Conservation (phyloP, 306 rosid species). For the Quercus engelmannii region DNA sequence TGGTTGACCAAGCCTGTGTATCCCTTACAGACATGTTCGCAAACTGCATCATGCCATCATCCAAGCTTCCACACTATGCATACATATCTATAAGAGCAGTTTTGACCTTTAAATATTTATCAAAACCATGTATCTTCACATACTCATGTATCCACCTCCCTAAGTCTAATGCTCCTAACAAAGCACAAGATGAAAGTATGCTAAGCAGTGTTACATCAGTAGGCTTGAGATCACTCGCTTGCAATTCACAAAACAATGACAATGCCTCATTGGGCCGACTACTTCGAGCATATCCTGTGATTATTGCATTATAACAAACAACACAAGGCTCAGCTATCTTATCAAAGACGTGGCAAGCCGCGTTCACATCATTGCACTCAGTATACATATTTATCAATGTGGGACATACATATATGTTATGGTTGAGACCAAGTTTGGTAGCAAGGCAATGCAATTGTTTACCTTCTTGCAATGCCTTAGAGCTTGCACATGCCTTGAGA, state of each 20-base stretch:
- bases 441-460: constrained; percentile 66
- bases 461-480: constrained; percentile 39
- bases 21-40: constrained; percentile 58
- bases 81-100: constrained; percentile 84
- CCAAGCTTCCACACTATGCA: constrained; percentile 74
- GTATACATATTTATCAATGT: constrained; percentile 18
- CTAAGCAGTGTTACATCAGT: constrained; percentile 78
- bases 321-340: too few relatives aligned
- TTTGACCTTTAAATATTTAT: constrained; percentile 63
- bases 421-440: constrained; percentile 47
- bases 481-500: constrained; percentile 69
- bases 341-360: too few relatives aligned
- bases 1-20: constrained; percentile 80
- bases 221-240: constrained; percentile 51
- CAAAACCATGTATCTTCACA: constrained; percentile 67
- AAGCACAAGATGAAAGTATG: constrained; percentile 59
- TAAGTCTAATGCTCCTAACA: constrained; percentile 62
- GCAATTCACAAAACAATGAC: constrained; percentile 71
- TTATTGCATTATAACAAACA: too few relatives aligned
- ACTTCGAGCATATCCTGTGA: too few relatives aligned
- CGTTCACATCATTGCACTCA: too few relatives aligned
- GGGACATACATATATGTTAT: constrained; percentile 57
- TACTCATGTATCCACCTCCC: constrained; percentile 88
- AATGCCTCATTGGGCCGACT: constrained; percentile 65
- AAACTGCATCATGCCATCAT: constrained; percentile 42